A percentile compares a stretch with the other conserved stretches of the same genome.
Evolutionary conservation across 2,329 filamentous ascomycete species (phyloP).

Genomic region (Neonectria hederae): DNA sequence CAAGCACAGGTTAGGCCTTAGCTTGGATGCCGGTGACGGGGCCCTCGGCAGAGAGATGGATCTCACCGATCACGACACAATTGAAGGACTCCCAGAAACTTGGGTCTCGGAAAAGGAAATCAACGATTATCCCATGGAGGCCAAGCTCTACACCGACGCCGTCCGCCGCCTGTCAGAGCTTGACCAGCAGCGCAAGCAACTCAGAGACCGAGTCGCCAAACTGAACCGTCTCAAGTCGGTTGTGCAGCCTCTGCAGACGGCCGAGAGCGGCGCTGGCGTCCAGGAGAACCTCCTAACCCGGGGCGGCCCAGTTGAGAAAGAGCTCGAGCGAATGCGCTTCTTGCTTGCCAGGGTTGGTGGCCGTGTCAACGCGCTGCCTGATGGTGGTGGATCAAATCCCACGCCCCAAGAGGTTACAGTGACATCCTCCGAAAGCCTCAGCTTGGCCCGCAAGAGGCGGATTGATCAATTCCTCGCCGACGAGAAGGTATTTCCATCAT

Average conservation of each 20-base stretch:
- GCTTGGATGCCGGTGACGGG: conserved; percentile 48
- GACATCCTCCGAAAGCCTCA: conserved; percentile 17
- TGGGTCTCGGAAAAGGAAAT: conserved; percentile 57
- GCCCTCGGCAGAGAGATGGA: conserved; percentile 54
- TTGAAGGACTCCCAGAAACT: conserved; percentile 56
- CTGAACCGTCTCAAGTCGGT: conserved; percentile 60
- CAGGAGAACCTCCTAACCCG: conserved; percentile 75
- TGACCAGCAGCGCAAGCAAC: conserved; percentile 48
- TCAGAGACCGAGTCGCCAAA: conserved; percentile 55
- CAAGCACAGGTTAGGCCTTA: conserved; percentile 48
- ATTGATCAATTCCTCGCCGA: conserved; percentile 41
- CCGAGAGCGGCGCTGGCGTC: conserved; percentile 50
- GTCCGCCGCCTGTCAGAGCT: conserved; percentile 61
- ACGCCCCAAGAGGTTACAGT: conserved; percentile 19
- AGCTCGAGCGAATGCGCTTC: conserved; percentile 73
- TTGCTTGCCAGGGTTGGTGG: conserved; percentile 68
- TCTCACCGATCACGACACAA: conserved; percentile 54
- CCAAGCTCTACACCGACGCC: conserved; percentile 61
- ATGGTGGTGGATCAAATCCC: conserved; percentile 7
- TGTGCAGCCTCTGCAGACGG: conserved; percentile 54
- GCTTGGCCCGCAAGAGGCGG: conserved; percentile 36
- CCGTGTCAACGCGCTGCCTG: conserved; percentile 52
- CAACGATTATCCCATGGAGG: conserved; percentile 54
- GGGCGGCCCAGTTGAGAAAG: conserved; percentile 70
- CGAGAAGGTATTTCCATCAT: conserved; percentile 37